A percentile compares a stretch with the other conserved stretches of the same genome.
Evolutionary conservation across 768 basidiomycete genomes (phyloP).

Genomic region (Suillus subluteus): DNA sequence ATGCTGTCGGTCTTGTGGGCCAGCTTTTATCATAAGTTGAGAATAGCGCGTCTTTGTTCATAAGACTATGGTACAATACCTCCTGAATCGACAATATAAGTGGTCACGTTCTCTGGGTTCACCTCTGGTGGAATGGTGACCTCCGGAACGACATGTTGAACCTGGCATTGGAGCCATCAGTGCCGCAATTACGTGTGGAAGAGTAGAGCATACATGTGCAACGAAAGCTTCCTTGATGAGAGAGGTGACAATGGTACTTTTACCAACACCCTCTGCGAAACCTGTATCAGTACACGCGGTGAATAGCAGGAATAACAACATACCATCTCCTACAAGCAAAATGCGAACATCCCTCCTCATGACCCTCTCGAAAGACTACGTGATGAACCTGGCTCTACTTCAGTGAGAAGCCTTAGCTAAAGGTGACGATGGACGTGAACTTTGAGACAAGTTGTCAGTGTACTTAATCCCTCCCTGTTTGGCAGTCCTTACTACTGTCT

Average conservation of each 20-base stretch:
- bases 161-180: slow-evolving; percentile 48
- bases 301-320: slow-evolving; percentile 31
- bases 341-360: slow-evolving; percentile 96
- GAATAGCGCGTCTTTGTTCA: slow-evolving; percentile 4
- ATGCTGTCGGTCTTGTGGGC: slow-evolving; percentile 82
- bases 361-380: slow-evolving; percentile 18
- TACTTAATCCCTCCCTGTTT: slow-evolving; percentile 10
- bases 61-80: slow-evolving; percentile 52
- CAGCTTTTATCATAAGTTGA: slow-evolving; percentile 52
- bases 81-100: slow-evolving; percentile 97
- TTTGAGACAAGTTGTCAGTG: neutral
- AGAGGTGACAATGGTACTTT: slow-evolving; percentile 96
- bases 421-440: slow-evolving; percentile 1
- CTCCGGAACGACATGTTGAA: slow-evolving; percentile 93
- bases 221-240: slow-evolving; percentile 97
- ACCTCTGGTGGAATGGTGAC: slow-evolving; percentile 98
- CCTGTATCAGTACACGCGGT: slow-evolving; percentile 8
- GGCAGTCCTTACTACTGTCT: neutral
- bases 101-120: slow-evolving; percentile 96
- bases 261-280: slow-evolving; percentile 88
- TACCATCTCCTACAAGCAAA: slow-evolving; percentile 92
- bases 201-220: slow-evolving; percentile 62
- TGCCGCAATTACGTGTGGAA: neutral
- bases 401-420: neutral
- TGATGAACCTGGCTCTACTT: neutral